phyloP scores from a whole-genome alignment of 2,329 filamentous ascomycete genomes.

The Neofusicoccum umdonicola region DNA sequence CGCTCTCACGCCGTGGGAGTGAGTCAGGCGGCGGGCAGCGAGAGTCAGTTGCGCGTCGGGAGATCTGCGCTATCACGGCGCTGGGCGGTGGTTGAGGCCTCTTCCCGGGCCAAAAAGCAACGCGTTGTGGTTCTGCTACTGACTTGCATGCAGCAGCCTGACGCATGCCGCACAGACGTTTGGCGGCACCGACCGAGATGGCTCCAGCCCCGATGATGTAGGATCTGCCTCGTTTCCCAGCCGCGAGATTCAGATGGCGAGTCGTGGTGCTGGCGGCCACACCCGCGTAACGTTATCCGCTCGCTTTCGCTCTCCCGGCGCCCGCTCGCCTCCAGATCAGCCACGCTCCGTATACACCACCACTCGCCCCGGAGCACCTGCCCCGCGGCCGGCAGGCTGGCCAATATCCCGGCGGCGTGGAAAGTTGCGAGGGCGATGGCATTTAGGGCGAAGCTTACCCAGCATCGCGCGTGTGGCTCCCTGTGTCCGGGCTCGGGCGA shows the following conservation, averaged over 20 bases:
- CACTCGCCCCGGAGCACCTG: background rate
- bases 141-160: constrained; percentile 3
- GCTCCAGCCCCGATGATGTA: background rate
- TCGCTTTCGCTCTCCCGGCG: background rate
- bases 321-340: background rate
- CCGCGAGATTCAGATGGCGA: background rate
- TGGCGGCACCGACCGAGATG: constrained; percentile 2
- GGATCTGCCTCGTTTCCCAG: background rate
- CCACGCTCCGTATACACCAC: background rate
- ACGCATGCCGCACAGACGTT: background rate
- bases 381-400: background rate
- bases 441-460: background rate
- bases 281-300: constrained; percentile 5
- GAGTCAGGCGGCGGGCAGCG: constrained; percentile 14
- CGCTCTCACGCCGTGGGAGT: background rate
- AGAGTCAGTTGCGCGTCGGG: background rate
- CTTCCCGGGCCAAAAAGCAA: background rate
- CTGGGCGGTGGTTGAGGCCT: background rate
- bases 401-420: background rate
- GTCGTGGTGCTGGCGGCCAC: background rate
- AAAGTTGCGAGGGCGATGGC: background rate
- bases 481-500: background rate
- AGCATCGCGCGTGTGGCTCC: background rate
- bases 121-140: background rate
- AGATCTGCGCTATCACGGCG: constrained; percentile 8